Evolutionary conservation across 139 green algal species (phyloP).

Genomic region (Penium margaritaceum): DNA sequence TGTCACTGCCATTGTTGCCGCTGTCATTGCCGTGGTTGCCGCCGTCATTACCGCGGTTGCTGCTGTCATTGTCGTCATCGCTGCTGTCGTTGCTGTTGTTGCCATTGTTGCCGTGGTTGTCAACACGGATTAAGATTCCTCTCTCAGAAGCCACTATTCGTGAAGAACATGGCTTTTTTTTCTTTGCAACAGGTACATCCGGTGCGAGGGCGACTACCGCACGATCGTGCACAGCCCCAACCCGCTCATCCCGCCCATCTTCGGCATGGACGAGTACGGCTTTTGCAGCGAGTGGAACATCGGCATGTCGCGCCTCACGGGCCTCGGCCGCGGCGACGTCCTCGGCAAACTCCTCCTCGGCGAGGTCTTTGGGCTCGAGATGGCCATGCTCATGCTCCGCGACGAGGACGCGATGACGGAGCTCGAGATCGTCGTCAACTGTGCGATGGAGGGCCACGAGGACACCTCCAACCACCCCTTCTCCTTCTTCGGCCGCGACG

Average conservation of each 20-base stretch:
- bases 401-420: neutral
- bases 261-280: constrained; percentile 27
- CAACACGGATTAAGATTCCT: too few relatives aligned
- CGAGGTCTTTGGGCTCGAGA: constrained; percentile 18
- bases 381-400: constrained; percentile 7
- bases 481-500: constrained; percentile 1
- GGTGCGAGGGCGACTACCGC: constrained; percentile 23
- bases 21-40: too few relatives aligned
- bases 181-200: constrained; percentile 27
- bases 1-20: too few relatives aligned
- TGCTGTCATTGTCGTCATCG: too few relatives aligned
- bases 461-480: constrained; percentile 20
- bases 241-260: constrained; percentile 43
- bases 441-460: constrained; percentile 14
- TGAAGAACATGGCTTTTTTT: too few relatives aligned
- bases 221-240: constrained; percentile 29
- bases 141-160: too few relatives aligned
- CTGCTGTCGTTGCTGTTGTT: too few relatives aligned
- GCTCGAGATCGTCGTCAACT: constrained; percentile 10
- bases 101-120: too few relatives aligned
- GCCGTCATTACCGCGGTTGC: too few relatives aligned
- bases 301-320: neutral
- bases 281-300: constrained; percentile 1
- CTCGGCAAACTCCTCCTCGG: constrained; percentile 2
- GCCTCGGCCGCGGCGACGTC: neutral